Conservation (phyloP, 148 eudicot genomes). For the Beta vulgaris region DNA sequence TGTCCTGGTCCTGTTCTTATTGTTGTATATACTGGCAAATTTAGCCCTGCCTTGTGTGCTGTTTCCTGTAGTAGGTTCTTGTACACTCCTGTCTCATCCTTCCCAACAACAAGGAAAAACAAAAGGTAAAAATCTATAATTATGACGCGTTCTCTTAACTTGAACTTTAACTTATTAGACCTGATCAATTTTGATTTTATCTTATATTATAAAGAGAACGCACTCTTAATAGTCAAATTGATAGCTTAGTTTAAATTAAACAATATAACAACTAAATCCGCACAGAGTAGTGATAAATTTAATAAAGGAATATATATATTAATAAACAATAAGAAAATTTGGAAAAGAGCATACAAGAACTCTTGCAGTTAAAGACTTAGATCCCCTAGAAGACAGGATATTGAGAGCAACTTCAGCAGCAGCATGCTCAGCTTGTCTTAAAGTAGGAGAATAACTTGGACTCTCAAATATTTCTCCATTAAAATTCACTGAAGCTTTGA, state of each 20-base stretch:
- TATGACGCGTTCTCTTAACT: too few relatives aligned
- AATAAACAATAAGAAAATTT: too few relatives aligned
- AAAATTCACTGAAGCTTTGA: constrained; percentile 48
- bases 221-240: not conserved
- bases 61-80: constrained; percentile 57
- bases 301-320: too few relatives aligned
- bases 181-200: too few relatives aligned
- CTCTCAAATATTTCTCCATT: constrained; percentile 48
- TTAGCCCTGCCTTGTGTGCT: constrained; percentile 54
- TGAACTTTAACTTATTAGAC: too few relatives aligned
- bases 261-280: not conserved
- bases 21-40: constrained; percentile 55
- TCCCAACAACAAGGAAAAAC: not conserved
- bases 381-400: constrained; percentile 37
- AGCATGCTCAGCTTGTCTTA: constrained; percentile 49
- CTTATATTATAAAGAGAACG: too few relatives aligned
- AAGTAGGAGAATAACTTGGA: constrained; percentile 36
- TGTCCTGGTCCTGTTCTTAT: constrained; percentile 60
- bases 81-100: constrained; percentile 67
- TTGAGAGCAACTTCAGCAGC: constrained; percentile 51
- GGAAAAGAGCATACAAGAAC: constrained; percentile 41
- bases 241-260: not conserved
- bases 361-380: constrained; percentile 51
- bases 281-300: not conserved
- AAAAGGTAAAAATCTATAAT: not conserved